phyloP scores from a whole-genome alignment of 1,139 yeast species.

The Geotrichum europaeum region DNA sequence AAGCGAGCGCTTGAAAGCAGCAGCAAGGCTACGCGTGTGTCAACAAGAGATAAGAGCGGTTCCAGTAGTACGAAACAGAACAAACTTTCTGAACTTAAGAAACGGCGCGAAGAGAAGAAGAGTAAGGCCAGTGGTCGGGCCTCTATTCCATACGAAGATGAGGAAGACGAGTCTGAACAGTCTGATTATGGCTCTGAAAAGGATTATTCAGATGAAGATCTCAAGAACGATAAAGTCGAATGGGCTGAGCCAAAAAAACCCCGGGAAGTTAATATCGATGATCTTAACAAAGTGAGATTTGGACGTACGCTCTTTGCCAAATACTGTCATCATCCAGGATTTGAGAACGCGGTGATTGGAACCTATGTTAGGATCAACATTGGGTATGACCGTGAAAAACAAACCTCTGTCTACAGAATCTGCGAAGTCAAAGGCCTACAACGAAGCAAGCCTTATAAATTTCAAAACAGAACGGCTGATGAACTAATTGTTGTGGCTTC shows the following conservation, averaged over 20 bases:
- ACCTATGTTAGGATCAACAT: constrained; percentile 79
- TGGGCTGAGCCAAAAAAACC: constrained; percentile 45
- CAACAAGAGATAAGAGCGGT: constrained; percentile 29
- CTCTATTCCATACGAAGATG: constrained; percentile 19
- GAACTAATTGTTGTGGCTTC: constrained; percentile 48
- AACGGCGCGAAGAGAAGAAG: constrained; percentile 65
- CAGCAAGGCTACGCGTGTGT: constrained; percentile 26
- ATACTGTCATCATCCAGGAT: constrained; percentile 76
- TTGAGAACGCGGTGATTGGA: constrained; percentile 61
- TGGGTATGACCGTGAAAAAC: constrained; percentile 59
- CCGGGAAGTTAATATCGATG: constrained; percentile 44
- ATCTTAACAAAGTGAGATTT: constrained; percentile 63
- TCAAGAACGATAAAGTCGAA: constrained; percentile 42
- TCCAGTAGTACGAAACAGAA: constrained; percentile 43
- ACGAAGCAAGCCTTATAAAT: constrained; percentile 55
- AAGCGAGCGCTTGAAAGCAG: constrained; percentile 29
- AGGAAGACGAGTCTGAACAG: constrained; percentile 23
- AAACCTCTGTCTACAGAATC: constrained; percentile 70
- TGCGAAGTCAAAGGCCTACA: constrained; percentile 67
- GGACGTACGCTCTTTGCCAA: constrained; percentile 73
- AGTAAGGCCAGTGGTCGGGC: constrained; percentile 28
- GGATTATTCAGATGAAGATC: constrained; percentile 25
- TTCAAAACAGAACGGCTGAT: constrained; percentile 39
- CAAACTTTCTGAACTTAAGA: constrained; percentile 75
- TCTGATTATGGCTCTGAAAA: constrained; percentile 27